A percentile compares a stretch with the other conserved stretches of the same genome.
phyloP scores from a whole-genome alignment of 768 basidiomycete genomes.

The Pleurotus salmoneostramineus region DNA sequence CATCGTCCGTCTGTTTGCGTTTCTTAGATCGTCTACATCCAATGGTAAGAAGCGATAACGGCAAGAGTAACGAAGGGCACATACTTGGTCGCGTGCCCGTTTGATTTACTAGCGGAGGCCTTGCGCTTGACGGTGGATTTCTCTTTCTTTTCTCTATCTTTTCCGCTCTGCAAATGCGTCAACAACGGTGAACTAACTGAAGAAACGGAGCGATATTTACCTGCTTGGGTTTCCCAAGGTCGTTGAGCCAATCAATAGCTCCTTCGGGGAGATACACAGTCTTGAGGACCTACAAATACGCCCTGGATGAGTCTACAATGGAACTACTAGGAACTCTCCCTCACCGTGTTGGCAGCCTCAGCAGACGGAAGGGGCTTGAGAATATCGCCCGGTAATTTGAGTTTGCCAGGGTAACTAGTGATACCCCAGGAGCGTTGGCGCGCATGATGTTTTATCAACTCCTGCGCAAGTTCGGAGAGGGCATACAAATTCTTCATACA shows the following conservation, averaged over 20 bases:
- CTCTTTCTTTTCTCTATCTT: constrained; percentile 49
- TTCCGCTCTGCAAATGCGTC: constrained; percentile 28
- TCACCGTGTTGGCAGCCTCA: constrained; percentile 64
- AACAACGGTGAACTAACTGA: constrained; percentile 7
- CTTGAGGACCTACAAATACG: constrained; percentile 51
- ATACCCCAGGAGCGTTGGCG: constrained; percentile 70
- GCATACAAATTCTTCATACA: constrained; percentile 74
- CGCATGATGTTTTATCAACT: constrained; percentile 73
- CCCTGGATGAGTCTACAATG: not conserved
- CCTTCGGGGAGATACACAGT: constrained; percentile 66
- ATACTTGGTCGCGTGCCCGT: constrained; percentile 44
- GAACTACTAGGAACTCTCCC: not conserved
- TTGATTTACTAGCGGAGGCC: constrained; percentile 39
- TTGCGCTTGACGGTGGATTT: constrained; percentile 46
- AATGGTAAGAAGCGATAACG: not conserved
- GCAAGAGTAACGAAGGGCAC: constrained; percentile 12
- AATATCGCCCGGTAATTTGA: constrained; percentile 80
- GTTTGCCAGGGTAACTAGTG: constrained; percentile 74
- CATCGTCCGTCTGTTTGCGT: constrained; percentile 29
- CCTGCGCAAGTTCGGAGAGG: constrained; percentile 85
- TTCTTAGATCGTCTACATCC: constrained; percentile 30
- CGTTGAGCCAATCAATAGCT: constrained; percentile 52
- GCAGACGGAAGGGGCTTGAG: constrained; percentile 64
- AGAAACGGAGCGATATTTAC: constrained; percentile 21
- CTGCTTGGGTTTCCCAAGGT: constrained; percentile 31